A percentile compares a stretch with the other conserved stretches of the same genome.
These are phyloP conservation scores for Colletotrichum sp. DNA, from an alignment of 2,329 filamentous ascomycete species.

Conservation along the genomic window DNA sequence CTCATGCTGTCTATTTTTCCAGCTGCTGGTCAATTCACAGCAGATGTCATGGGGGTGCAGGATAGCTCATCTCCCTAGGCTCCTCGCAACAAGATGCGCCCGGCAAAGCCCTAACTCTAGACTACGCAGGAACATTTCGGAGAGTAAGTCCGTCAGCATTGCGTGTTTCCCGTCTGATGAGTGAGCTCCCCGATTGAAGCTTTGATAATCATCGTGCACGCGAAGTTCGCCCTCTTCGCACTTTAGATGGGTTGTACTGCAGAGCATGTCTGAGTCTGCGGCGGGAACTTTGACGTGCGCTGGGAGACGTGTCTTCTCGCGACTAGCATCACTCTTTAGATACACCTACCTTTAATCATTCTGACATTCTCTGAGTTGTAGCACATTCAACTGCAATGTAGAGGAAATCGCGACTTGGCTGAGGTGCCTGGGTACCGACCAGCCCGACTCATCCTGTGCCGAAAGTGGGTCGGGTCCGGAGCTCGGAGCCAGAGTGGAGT, in stretches of 20 bases:
- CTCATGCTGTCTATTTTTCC: not conserved
- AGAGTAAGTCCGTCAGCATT: not conserved
- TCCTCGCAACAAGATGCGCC: not conserved
- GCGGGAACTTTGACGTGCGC: not conserved
- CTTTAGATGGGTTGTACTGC: not conserved
- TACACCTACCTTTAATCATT: not conserved
- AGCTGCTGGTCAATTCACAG: not conserved
- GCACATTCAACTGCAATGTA: not conserved
- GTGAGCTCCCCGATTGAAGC: not conserved
- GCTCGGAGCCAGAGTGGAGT: not conserved
- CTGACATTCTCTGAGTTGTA: not conserved
- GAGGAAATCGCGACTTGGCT: not conserved
- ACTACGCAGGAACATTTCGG: not conserved
- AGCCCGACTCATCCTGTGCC: not conserved
- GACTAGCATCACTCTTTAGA: not conserved
- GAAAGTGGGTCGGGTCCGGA: not conserved
- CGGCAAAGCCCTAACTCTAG: not conserved
- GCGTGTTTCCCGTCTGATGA: not conserved
- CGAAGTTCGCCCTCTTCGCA: not conserved
- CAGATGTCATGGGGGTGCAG: not conserved
- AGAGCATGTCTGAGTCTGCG: not conserved
- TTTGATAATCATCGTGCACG: not conserved
- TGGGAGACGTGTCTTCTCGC: not conserved
- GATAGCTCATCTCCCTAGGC: not conserved
- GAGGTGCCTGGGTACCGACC: not conserved